Percentiles rank a stretch among this genome's conserved stretches.
These are phyloP conservation scores for Fereydounia khargensis DNA, from an alignment of 1,284 basidiomycete species.

Conservation along the genomic window DNA sequence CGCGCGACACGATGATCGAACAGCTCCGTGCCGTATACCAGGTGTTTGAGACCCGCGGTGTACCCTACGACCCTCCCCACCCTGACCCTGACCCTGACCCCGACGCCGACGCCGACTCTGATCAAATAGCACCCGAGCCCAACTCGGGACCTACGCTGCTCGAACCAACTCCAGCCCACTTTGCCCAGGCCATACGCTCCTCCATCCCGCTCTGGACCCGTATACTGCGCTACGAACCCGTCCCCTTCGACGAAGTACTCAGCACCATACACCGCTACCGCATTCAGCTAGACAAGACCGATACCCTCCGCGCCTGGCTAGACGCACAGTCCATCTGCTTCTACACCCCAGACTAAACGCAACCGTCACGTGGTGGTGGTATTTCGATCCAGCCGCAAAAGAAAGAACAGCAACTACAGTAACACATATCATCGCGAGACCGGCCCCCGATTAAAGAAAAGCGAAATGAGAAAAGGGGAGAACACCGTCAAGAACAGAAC, in stretches of 20 bases:
- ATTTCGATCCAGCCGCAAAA: constrained; percentile 14
- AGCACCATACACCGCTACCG: constrained; percentile 11
- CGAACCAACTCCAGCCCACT: not conserved
- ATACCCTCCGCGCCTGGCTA: constrained; percentile 14
- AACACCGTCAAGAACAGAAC: not conserved
- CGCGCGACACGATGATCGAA: constrained; percentile 15
- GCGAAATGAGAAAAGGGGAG: not conserved
- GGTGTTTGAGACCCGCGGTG: constrained; percentile 4
- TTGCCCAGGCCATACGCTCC: constrained; percentile 2
- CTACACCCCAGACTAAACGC: constrained; percentile 17
- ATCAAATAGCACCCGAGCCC: not conserved
- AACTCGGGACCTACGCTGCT: not conserved
- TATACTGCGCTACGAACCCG: constrained; percentile 25
- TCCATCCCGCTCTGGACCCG: constrained; percentile 2
- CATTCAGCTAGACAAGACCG: constrained; percentile 8
- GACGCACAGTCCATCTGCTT: constrained; percentile 28
- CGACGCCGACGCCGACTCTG: not conserved
- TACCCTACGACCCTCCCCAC: not conserved
- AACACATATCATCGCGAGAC: too few species aligned
- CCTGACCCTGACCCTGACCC: not conserved
- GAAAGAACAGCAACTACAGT: too few species aligned
- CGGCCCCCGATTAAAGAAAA: too few species aligned
- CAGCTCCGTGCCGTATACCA: constrained; percentile 18
- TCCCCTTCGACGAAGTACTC: constrained; percentile 28
- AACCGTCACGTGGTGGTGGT: not conserved